phyloP scores from a whole-genome alignment of 169 alveolate genomes.

The Plasmodium billcollinsi region DNA sequence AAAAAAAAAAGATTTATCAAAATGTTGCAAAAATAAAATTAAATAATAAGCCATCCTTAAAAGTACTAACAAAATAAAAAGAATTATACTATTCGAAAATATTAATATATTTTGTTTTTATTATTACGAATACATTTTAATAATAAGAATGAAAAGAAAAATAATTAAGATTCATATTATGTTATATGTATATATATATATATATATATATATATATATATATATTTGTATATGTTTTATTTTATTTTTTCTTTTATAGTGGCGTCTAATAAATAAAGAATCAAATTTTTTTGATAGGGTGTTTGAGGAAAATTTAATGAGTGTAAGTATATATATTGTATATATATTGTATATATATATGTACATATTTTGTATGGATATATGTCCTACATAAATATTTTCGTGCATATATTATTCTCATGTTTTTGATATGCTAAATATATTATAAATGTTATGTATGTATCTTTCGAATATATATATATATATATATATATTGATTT shows the following conservation, averaged over 20 bases:
- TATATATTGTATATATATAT: background rate
- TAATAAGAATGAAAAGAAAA: too few relatives aligned
- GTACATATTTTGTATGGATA: background rate
- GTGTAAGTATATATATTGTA: constrained; percentile 3
- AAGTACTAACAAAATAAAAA: constrained; percentile 36
- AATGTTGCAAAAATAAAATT: constrained; percentile 59
- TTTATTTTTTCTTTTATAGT: constrained; percentile 37
- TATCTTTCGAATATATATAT: background rate
- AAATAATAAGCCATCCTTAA: constrained; percentile 55
- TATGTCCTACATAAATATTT: background rate
- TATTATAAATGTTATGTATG: background rate
- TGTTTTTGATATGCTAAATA: too few relatives aligned
- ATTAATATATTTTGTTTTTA: too few relatives aligned
- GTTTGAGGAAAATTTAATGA: constrained; percentile 72
- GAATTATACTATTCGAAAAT: background rate
- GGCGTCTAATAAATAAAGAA: constrained; percentile 75
- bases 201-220: too few relatives aligned
- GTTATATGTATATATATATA: too few relatives aligned
- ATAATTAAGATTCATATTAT: too few relatives aligned
- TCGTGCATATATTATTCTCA: too few relatives aligned
- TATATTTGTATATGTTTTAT: too few relatives aligned
- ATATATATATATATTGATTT: constrained; percentile 5
- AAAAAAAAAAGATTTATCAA: constrained; percentile 22
- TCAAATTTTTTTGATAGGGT: constrained; percentile 63
- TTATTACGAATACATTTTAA: too few relatives aligned